Percentiles rank a stretch among this genome's conserved stretches.
Evolutionary conservation across 257 asterid genomes (phyloP).

Genomic region (Ilex asprella): DNA sequence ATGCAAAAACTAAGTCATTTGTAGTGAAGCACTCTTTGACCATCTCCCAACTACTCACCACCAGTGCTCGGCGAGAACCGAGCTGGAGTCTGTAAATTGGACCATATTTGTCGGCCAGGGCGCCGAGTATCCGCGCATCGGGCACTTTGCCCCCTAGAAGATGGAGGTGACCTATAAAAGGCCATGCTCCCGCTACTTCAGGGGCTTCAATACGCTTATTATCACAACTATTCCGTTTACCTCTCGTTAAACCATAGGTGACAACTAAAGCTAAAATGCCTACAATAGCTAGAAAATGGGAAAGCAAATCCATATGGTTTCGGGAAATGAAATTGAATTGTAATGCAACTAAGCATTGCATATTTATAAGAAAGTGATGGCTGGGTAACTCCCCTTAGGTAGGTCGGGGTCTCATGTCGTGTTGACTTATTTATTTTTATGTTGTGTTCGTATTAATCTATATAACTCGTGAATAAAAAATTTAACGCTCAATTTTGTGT

Average conservation of each 20-base stretch:
- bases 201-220: slow-evolving; percentile 16
- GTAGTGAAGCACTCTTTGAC: slow-evolving; percentile 48
- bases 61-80: slow-evolving; percentile 36
- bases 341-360: no score
- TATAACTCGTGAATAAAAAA: no score
- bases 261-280: slow-evolving; percentile 7
- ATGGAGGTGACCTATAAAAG: slow-evolving; percentile 60
- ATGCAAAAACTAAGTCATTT: slow-evolving; percentile 39
- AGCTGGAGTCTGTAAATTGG: slow-evolving; percentile 49
- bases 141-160: slow-evolving; percentile 32
- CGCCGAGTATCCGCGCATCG: slow-evolving; percentile 32
- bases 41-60: slow-evolving; percentile 40
- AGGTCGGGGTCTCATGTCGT: no score
- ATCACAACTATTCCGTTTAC: neutral
- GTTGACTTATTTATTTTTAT: no score
- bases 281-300: neutral
- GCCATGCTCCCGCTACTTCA: slow-evolving; percentile 47
- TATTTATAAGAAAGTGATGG: no score
- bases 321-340: neutral
- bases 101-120: slow-evolving; percentile 53
- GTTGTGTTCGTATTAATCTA: no score
- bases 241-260: neutral
- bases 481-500: no score
- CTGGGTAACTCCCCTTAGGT: neutral
- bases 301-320: slow-evolving; percentile 12